Percentiles rank a stretch among this genome's conserved stretches.
phyloP scores from a whole-genome alignment of 2,329 filamentous ascomycete genomes.

The Ophiostoma ulmi region DNA sequence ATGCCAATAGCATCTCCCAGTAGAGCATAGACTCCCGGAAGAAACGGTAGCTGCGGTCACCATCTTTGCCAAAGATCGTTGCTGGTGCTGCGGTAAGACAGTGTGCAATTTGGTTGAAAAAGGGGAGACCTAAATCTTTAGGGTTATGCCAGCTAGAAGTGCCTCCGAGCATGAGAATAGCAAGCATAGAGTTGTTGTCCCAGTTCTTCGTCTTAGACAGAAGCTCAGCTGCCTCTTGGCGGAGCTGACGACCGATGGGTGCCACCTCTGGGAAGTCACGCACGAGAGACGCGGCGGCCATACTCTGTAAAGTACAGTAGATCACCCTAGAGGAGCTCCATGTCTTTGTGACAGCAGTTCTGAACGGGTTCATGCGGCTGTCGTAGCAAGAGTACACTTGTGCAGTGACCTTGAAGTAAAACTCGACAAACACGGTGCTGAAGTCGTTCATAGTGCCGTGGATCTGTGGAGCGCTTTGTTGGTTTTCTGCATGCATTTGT shows the following conservation, averaged over 20 bases:
- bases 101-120: slow-evolving; percentile 44
- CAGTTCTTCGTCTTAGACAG: slow-evolving; percentile 43
- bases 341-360: slow-evolving; percentile 43
- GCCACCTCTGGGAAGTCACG: slow-evolving; percentile 51
- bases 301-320: slow-evolving; percentile 53
- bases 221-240: slow-evolving; percentile 48
- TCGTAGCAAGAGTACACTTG: slow-evolving; percentile 53
- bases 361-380: slow-evolving; percentile 52
- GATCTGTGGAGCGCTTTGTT: background rate
- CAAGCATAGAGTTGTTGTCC: slow-evolving; percentile 47
- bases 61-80: slow-evolving; percentile 33
- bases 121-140: slow-evolving; percentile 47
- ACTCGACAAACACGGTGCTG: slow-evolving; percentile 50
- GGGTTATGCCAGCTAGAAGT: slow-evolving; percentile 52
- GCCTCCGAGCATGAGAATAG: slow-evolving; percentile 49
- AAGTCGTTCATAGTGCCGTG: slow-evolving; percentile 42
- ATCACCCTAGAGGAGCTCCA: slow-evolving; percentile 44
- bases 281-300: slow-evolving; percentile 52
- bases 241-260: slow-evolving; percentile 46
- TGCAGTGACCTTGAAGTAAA: slow-evolving; percentile 55
- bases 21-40: slow-evolving; percentile 53
- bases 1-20: slow-evolving; percentile 56
- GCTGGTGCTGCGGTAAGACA: slow-evolving; percentile 33
- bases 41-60: slow-evolving; percentile 39
- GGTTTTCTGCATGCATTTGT: background rate